Evolutionary conservation across 1,284 basidiomycete species (phyloP), one percentile per base, ranked within the genome.

Genomic region (Mycosarcoma maydis): DNA sequence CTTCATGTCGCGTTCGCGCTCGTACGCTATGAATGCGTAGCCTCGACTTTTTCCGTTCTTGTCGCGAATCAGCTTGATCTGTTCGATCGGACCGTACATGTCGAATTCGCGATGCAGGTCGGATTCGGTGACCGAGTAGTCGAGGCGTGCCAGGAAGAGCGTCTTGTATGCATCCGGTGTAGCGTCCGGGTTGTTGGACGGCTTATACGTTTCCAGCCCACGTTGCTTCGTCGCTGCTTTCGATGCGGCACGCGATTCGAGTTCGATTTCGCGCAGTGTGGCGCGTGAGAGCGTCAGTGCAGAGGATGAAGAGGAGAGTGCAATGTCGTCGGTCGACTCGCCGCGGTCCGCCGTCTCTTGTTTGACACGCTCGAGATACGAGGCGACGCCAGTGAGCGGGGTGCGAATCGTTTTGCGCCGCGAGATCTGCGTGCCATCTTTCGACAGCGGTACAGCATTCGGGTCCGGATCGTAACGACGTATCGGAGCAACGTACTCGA

Each of bases 91-190:
- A 16, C 96, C 96, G 82, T 92, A 98, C 34, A 89, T 87, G 80
- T 97, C 94, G 72, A 99, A 98, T 81, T 98, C 96, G 61, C 92
- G 89, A 37, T 92, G 87, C 33, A 99, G 85, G 82, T 98, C 95
- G 55, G 85, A 88, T 79, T 98, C 95, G 1, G 91, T 93, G 0
- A 91, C 91, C 67, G 86, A 88, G 85, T 94, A 94, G 64, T 92
- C 48, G 79, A 99, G 84, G 66, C 94, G 89, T 23, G 94, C 91
- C 62, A 98, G 92, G 83, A 99, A 99, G 10, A 99, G 85, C 0
- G 96, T 98, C 83, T 98, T 98, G 85, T 98, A 99, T 4, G 96
- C 95, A 80, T 99, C 96, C 1, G 96, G 94, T 27, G 90, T 86
- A n/a, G 93, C 94, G 80, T 96, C 88, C n/a, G 90, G 66, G 77